A percentile compares a stretch with the other conserved stretches of the same genome.
Conservation (phyloP, 768 basidiomycete species). For the Xerocomellus intermedius region DNA sequence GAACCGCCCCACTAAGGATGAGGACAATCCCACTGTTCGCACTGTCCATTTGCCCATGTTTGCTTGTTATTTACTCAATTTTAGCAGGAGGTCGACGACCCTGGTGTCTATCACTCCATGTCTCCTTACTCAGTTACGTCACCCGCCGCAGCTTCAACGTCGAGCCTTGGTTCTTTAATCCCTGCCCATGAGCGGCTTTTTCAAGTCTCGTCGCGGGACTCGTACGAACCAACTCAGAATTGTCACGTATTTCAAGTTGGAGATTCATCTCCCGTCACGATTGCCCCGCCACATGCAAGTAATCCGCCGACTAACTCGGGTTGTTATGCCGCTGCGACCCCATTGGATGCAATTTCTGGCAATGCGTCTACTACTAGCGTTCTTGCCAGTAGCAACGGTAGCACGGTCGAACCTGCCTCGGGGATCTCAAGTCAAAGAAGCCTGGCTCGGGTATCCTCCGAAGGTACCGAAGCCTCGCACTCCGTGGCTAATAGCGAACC, state of each 20-base stretch:
- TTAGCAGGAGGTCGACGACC: constrained; percentile 8
- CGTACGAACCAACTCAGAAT: constrained; percentile 1
- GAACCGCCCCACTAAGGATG: constrained; percentile 11
- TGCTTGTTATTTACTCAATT: constrained; percentile 1
- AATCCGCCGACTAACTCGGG: neutral
- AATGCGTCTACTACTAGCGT: constrained; percentile 4
- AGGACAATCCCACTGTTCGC: constrained; percentile 14
- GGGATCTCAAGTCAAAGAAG: neutral
- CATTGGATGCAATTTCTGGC: constrained; percentile 10
- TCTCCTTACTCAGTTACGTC: constrained; percentile 18
- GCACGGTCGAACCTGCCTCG: neutral
- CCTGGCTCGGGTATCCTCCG: neutral
- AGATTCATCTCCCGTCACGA: constrained; percentile 8
- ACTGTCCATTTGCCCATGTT: neutral
- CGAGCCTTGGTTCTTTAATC: constrained; percentile 31
- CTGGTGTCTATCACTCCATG: neutral
- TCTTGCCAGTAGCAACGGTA: neutral
- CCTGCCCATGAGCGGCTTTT: constrained; percentile 28
- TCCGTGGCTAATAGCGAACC: constrained; percentile 6
- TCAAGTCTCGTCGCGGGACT: constrained; percentile 10
- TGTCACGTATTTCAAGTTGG: neutral
- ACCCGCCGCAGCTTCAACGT: constrained; percentile 24
- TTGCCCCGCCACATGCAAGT: neutral
- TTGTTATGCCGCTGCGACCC: neutral
- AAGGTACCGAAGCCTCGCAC: constrained; percentile 2